These are phyloP conservation scores for Naganishia vaughanmartiniae DNA, from an alignment of 768 basidiomycete species.

Conservation along the genomic window DNA sequence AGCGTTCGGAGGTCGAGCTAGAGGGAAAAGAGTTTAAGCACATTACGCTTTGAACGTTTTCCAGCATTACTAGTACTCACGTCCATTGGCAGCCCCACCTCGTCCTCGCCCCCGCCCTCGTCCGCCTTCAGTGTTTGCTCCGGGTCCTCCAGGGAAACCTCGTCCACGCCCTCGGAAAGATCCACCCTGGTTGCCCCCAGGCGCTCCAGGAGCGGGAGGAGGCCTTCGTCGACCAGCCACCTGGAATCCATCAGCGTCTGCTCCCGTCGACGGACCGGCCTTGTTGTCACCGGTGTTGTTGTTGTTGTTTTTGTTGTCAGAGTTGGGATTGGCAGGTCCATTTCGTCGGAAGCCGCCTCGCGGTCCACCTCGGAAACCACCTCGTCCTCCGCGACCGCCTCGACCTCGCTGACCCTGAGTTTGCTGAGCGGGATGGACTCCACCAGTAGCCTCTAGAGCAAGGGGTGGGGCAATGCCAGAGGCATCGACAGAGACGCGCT, in stretches of 20 bases:
- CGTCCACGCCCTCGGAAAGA: conserved; percentile 25
- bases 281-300: neutral
- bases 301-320: neutral
- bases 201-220: neutral
- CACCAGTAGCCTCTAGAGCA: conserved; percentile 7
- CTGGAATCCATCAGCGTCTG: conserved; percentile 32
- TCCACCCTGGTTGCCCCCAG: neutral
- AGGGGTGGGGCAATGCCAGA: conserved; percentile 4
- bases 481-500: neutral
- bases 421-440: neutral
- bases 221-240: conserved; percentile 21
- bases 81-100: conserved; percentile 9
- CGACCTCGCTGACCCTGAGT: conserved; percentile 15
- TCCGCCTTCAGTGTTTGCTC: conserved; percentile 10
- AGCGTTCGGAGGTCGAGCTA: neutral
- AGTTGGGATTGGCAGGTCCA: neutral
- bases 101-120: conserved; percentile 14
- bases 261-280: neutral
- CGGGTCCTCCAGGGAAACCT: conserved; percentile 9
- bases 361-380: conserved; percentile 12
- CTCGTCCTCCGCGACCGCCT: conserved; percentile 2
- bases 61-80: neutral
- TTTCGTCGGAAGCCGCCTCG: conserved; percentile 12
- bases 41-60: neutral
- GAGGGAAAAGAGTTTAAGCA: neutral